Evolutionary conservation across 805 yeast species (phyloP), one percentile per base, ranked within the genome.

Genomic region (Candida hispaniensis): DNA sequence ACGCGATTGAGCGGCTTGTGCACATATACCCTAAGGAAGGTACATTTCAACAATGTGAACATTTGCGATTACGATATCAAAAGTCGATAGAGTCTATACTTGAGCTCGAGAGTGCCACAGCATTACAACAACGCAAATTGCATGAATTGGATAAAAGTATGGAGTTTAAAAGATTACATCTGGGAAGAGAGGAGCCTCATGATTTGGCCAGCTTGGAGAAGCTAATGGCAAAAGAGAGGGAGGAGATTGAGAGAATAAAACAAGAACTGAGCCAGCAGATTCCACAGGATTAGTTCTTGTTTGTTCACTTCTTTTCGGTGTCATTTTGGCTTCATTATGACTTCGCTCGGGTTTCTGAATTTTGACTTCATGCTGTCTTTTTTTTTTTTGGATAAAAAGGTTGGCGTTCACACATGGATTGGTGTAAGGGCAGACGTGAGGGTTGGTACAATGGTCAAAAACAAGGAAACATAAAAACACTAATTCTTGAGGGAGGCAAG

Each of bases 41-140:
- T 45, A 27, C 63, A 40, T 52, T 52, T 43, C 45, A 49, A 35
- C 42, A 57, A 46, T 21, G 53, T 28, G 19, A 47, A 42, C 17
- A 42, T 42, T 40, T 46, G 40, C 29, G 59, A 30, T 38, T 27
- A 44, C 64, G 54, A 42, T 67, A 55, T 50, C 53, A 38, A 18
- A 41, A 28, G 27, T 43, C 71, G 6, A 47, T 51, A 2, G 54
- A 56, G 6, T 69, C 67, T 25, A 57, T 69, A 4, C 44, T 55
- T 18, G 52, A 58, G n/a, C 59, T 67, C 28, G 69, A 67, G 39
- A 54, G 54, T 4, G 53, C 61, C 5, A 54, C 66, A 7, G 64
- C 62, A 17, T 56, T 58, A 14, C 77, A 69, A 46, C 54, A 59
- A 38, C 52, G 53, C 19, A 58, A 69, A 39, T 51, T 67, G 34